Conservation (phyloP, 1,284 basidiomycete species). For the Cerrena zonata region DNA sequence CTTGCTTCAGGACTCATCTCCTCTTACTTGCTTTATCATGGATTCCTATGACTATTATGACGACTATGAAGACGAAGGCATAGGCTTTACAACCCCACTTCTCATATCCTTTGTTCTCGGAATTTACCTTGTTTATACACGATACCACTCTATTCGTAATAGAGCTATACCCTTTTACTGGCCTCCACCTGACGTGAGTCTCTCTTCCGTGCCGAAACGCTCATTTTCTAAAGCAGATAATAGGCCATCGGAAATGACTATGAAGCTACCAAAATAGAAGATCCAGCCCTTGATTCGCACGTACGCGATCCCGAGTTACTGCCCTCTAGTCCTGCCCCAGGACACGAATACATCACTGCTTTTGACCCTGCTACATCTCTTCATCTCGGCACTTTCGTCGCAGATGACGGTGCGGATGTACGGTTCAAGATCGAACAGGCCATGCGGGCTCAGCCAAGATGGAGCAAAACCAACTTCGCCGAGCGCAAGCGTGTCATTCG, state of each 20-base stretch:
- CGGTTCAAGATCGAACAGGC: conserved; percentile 65
- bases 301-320: conserved; percentile 48
- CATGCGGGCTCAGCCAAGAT: conserved; percentile 60
- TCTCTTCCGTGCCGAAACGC: background rate
- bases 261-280: conserved; percentile 46
- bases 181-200: background rate
- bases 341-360: conserved; percentile 73
- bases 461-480: conserved; percentile 70
- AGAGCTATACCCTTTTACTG: conserved; percentile 59
- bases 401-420: conserved; percentile 68
- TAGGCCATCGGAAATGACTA: conserved; percentile 40
- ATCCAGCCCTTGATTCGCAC: conserved; percentile 62
- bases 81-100: conserved; percentile 34
- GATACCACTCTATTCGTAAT: conserved; percentile 67
- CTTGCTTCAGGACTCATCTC: conserved; percentile 1
- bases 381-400: conserved; percentile 65
- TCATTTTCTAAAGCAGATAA: background rate
- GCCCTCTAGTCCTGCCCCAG: conserved; percentile 43
- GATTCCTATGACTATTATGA: conserved; percentile 26
- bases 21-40: background rate
- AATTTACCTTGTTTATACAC: conserved; percentile 68
- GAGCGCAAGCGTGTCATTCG: conserved; percentile 77
- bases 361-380: conserved; percentile 87
- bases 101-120: conserved; percentile 65
- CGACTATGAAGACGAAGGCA: conserved; percentile 28